A percentile compares a stretch with the other conserved stretches of the same genome.
Conservation (phyloP, 140 eudicot genomes). For the Erigeron philadelphicus region DNA sequence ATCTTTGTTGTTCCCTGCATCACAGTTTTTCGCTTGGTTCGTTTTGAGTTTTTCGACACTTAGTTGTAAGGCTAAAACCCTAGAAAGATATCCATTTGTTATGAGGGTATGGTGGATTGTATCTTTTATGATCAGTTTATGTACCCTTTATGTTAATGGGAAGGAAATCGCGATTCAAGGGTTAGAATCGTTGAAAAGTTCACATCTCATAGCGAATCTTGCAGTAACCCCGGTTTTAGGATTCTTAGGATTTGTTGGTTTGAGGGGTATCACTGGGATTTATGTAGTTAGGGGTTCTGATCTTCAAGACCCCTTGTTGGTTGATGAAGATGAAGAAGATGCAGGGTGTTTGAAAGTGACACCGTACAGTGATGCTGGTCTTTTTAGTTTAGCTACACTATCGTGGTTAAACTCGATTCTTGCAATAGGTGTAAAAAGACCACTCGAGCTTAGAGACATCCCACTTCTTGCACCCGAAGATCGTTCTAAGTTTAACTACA, state of each 20-base stretch:
- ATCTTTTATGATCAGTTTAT: slow-evolving; percentile 48
- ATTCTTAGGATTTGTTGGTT: slow-evolving; percentile 59
- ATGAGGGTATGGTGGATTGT: slow-evolving; percentile 72
- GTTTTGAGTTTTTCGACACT: slow-evolving; percentile 48
- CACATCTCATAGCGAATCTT: slow-evolving; percentile 58
- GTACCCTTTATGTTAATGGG: slow-evolving; percentile 55
- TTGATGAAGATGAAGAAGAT: slow-evolving; percentile 63
- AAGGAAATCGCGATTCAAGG: slow-evolving; percentile 47
- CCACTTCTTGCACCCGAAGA: slow-evolving; percentile 86
- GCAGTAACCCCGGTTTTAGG: slow-evolving; percentile 52
- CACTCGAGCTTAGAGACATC: slow-evolving; percentile 79
- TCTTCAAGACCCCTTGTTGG: slow-evolving; percentile 69
- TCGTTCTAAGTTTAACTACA: slow-evolving; percentile 69
- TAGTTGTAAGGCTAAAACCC: slow-evolving; percentile 45
- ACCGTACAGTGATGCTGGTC: slow-evolving; percentile 68
- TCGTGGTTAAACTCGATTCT: slow-evolving; percentile 83
- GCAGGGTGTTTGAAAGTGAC: slow-evolving; percentile 81
- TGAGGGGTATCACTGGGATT: slow-evolving; percentile 70
- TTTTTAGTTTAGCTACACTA: slow-evolving; percentile 70
- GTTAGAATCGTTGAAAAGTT: slow-evolving; percentile 35
- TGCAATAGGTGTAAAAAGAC: slow-evolving; percentile 69
- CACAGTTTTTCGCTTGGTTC: slow-evolving; percentile 75
- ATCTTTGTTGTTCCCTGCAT: slow-evolving; percentile 47
- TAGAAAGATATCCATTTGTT: slow-evolving; percentile 57
- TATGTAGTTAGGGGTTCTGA: slow-evolving; percentile 44